These are phyloP conservation scores for Calonectria naviculata DNA, from an alignment of 2,329 filamentous ascomycete species.

Conservation along the genomic window DNA sequence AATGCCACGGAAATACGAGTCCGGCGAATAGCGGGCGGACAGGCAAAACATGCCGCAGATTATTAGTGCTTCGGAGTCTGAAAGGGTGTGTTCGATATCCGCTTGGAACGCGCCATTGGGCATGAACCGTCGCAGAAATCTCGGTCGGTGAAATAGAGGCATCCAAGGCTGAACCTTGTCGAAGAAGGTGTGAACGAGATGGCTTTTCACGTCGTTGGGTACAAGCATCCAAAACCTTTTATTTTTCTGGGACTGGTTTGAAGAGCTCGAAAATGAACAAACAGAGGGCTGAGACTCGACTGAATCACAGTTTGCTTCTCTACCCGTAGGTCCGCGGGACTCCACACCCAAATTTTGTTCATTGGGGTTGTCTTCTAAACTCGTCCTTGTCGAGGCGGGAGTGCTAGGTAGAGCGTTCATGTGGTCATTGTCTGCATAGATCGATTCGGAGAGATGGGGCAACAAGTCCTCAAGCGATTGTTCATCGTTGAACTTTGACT, in stretches of 20 bases:
- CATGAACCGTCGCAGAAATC: not conserved
- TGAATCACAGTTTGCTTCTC: not conserved
- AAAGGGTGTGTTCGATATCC: not conserved
- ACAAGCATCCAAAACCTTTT: not conserved
- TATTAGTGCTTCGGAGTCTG: not conserved
- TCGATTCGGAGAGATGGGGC: too few relatives aligned
- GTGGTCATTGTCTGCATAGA: too few relatives aligned
- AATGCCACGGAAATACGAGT: not conserved
- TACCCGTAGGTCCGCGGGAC: too few relatives aligned
- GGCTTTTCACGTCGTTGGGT: not conserved
- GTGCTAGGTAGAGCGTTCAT: too few relatives aligned
- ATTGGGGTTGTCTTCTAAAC: too few relatives aligned
- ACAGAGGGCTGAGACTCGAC: not conserved
- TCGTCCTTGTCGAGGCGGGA: too few relatives aligned
- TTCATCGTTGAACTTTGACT: too few relatives aligned
- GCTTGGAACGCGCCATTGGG: not conserved
- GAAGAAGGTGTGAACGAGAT: not conserved
- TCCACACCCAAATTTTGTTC: too few relatives aligned
- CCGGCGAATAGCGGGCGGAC: not conserved
- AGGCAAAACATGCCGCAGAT: not conserved
- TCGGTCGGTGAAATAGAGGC: not conserved
- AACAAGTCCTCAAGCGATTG: too few relatives aligned
- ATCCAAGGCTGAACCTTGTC: not conserved
- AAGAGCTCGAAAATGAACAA: too few relatives aligned
- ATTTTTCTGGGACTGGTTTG: too few relatives aligned